Evolutionary conservation across 108 stramenopile species (phyloP).

Genomic region (Epipyxis sp.): DNA sequence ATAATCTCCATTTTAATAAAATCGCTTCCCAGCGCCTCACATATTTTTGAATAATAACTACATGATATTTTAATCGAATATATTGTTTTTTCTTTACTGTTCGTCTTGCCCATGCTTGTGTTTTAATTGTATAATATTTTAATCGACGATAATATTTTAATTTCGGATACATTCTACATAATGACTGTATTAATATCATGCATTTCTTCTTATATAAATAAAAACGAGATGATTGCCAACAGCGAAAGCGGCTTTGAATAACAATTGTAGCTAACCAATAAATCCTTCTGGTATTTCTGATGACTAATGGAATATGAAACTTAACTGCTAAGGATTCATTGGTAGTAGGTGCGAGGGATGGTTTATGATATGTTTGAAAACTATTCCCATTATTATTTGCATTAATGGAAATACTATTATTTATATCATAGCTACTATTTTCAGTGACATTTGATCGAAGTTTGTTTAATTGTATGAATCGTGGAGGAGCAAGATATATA

Average conservation of each 20-base stretch:
- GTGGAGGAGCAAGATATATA: background rate
- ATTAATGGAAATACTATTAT: no score
- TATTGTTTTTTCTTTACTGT: background rate
- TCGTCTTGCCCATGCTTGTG: constrained; percentile 19
- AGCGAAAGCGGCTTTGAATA: constrained; percentile 12
- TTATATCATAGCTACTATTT: no score
- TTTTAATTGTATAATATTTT: constrained; percentile 17
- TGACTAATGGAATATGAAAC: background rate
- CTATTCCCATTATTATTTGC: no score
- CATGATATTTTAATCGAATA: background rate
- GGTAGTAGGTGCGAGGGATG: no score
- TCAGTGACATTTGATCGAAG: no score
- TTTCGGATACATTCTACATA: constrained; percentile 28
- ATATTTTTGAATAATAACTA: constrained; percentile 25
- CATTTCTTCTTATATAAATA: background rate
- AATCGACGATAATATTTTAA: constrained; percentile 9
- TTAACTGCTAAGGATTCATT: background rate
- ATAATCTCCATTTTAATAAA: background rate
- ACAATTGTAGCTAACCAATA: constrained; percentile 24
- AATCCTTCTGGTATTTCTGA: background rate
- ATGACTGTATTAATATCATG: constrained; percentile 6
- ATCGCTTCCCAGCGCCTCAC: constrained; percentile 2
- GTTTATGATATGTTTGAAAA: no score
- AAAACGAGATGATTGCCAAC: background rate
- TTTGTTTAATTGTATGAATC: background rate